Base-by-base conservation (phyloP, 768 basidiomycete genomes). In the Pleurotus djamor region DNA sequence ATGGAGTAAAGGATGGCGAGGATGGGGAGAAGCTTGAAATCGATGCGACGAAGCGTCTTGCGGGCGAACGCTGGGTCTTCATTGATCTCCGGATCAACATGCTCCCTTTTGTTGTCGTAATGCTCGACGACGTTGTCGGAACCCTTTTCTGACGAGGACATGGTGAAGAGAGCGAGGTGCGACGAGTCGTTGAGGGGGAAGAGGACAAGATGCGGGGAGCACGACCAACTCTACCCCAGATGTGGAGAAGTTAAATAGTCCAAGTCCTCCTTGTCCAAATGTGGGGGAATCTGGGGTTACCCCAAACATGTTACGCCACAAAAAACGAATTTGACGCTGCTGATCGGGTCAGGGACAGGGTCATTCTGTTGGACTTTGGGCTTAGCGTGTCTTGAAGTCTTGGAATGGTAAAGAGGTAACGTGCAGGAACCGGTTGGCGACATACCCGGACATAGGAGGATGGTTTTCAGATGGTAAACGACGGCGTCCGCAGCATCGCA, bases 1-100 rank as follows among this genome's bases (percentile, higher is more conserved):
- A 79, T 75, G 16, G 78, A 70, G 60, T 78, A 80, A 9, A 78
- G 66, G 54, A 79, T 51, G 4, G 73, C 71, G 4, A 79, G 69
- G n/a, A 81, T 64, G 4, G 79, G 79, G 5, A 81, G 66, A 44
- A 80, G 74, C 49, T 76, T 71, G 65, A 69, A 73, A 61, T 79
- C 79, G 13, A 79, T 67, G 61, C 69, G 74, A 56, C 74, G 72
- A 68, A 56, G 16, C n/a, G 54, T 56, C 54, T n/a, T 56, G 28
- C 41, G 37, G 12, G 41, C 54, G 32, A 56, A 56, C 14, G 28
- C 54, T 56, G 54, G 54, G 54, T 56, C 54, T 14, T 16, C 38
- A 28, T 56, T 56, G 54, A 32, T 44, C 41, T 56, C 54, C 16
- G 54, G 54, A 32, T 56, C 54, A 33, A 56, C 41, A 44, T 56